Evolutionary conservation across 2,329 filamentous ascomycete genomes (phyloP), one percentile per base, ranked within the genome.

Genomic region (Fusarium aywerte): DNA sequence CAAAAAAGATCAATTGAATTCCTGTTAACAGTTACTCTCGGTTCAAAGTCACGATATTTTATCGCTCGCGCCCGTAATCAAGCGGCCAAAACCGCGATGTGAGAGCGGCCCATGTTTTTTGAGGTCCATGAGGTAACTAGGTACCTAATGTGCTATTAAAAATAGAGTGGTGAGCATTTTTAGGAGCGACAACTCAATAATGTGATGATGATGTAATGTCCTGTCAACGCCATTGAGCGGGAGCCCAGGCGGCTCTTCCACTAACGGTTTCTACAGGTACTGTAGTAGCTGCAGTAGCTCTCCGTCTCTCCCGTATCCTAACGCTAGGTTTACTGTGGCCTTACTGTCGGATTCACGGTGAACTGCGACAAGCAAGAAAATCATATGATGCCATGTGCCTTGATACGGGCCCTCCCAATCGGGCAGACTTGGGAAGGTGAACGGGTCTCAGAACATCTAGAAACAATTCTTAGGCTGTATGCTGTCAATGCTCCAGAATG

Each of bases 181-280:
- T 35, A 35, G 25, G 23, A 36, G n/a, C 32, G 18, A 38, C 42
- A 38, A 35, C 32, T 31, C 45, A 54, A 54, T 40, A n/a, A 25
- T 39, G 58, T 60, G 42, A 71, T 69, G 65, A 65, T 72, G 70
- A 72, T 72, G 70, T 72, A 72, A 72, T 72, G 55, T 49, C 53
- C 48, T 35, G 40, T 25, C 48, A 43, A 23, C 38, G 69, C 65
- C 62, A 67, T 31, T 48, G 21, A n/a, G 16, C 57, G 57, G 65
- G 59, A 69, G 38, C 16, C 13, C 23, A 49, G 54, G 65, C 62
- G 62, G 66, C 66, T 71, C 68, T 61, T 62, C 20, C n/a, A 52
- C 60, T 64, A 63, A 47, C 29, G 51, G 51, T 51, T 36, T 18
- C 23, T 31, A 36, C 21, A 29, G 45, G 35, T n/a, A n/a, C n/a